Evolutionary conservation across 2,329 filamentous ascomycete genomes (phyloP).

Genomic region (Gnomoniopsis smithogilvyi): DNA sequence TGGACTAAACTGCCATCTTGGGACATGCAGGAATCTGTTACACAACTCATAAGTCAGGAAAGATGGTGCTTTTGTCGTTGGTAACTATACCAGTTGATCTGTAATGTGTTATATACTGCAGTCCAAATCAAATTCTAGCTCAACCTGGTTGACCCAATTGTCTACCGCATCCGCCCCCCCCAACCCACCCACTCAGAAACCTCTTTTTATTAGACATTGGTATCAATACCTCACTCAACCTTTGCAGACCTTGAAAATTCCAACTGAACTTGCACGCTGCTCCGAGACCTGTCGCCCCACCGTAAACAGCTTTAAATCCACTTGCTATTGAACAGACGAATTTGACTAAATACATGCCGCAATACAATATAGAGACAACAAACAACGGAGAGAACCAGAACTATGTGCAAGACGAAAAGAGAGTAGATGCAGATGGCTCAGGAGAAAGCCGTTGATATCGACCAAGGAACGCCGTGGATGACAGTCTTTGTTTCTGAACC

Average conservation of each 20-base stretch:
- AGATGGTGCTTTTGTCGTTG: too few relatives aligned
- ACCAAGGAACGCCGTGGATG: conserved; percentile 2
- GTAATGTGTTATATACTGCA: neutral
- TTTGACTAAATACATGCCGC: neutral
- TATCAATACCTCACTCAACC: too few relatives aligned
- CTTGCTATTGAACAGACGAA: too few relatives aligned
- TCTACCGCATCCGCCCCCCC: neutral
- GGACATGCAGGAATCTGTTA: neutral
- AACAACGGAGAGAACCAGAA: neutral
- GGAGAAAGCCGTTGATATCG: neutral
- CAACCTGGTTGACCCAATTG: neutral
- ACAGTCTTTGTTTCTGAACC: neutral
- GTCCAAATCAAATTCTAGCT: neutral
- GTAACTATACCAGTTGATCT: too few relatives aligned
- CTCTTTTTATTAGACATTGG: too few relatives aligned
- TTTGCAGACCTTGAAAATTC: too few relatives aligned
- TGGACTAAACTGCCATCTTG: too few relatives aligned
- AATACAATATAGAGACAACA: too few relatives aligned
- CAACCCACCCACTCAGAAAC: too few relatives aligned
- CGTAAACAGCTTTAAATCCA: neutral
- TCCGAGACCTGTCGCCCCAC: too few relatives aligned
- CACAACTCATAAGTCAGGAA: neutral
- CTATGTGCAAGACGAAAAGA: neutral
- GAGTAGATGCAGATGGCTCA: neutral
- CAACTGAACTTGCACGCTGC: too few relatives aligned